Evolutionary conservation across 305 asterid genomes (phyloP).

Genomic region (Fraxinus baroniana): DNA sequence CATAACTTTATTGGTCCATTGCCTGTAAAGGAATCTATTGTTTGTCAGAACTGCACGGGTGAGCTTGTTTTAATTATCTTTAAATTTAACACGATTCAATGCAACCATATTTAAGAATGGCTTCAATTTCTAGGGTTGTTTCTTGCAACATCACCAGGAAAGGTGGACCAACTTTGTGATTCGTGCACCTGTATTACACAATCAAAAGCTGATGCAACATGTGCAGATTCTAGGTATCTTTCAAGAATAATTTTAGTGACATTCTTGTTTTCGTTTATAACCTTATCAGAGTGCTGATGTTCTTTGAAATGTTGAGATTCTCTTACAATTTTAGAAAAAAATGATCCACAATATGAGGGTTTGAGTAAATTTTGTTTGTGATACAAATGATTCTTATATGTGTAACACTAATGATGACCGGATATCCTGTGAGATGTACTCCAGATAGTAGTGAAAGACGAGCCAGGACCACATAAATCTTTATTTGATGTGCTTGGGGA

Average conservation of each 20-base stretch:
- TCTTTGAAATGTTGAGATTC: conserved; percentile 6
- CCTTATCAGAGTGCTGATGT: conserved; percentile 3
- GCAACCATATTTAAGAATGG: conserved; percentile 19
- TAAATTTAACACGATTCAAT: conserved; percentile 22
- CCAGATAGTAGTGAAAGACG: conserved; percentile 16
- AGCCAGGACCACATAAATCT: conserved; percentile 10
- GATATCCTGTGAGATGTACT: conserved; percentile 9
- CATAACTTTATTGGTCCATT: conserved; percentile 74
- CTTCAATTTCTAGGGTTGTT: conserved; percentile 55
- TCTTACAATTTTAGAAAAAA: conserved; percentile 5
- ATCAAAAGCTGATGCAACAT: conserved; percentile 51
- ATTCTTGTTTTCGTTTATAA: conserved; percentile 8
- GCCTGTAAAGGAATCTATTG: conserved; percentile 68
- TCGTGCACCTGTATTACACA: conserved; percentile 58
- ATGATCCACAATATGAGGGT: conserved; percentile 16
- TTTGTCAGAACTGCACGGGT: conserved; percentile 79
- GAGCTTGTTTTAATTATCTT: conserved; percentile 31
- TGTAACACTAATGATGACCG: not conserved
- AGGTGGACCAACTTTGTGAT: conserved; percentile 80
- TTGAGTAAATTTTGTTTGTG: conserved; percentile 14
- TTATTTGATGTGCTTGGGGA: conserved; percentile 10
- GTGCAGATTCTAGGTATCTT: conserved; percentile 57
- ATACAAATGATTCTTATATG: not conserved
- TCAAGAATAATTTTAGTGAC: conserved; percentile 8
- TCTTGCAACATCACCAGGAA: conserved; percentile 72